Percentiles rank a stretch among this genome's conserved stretches.
phyloP scores from a whole-genome alignment of 805 yeast species.

The Saturnispora saitoi region DNA sequence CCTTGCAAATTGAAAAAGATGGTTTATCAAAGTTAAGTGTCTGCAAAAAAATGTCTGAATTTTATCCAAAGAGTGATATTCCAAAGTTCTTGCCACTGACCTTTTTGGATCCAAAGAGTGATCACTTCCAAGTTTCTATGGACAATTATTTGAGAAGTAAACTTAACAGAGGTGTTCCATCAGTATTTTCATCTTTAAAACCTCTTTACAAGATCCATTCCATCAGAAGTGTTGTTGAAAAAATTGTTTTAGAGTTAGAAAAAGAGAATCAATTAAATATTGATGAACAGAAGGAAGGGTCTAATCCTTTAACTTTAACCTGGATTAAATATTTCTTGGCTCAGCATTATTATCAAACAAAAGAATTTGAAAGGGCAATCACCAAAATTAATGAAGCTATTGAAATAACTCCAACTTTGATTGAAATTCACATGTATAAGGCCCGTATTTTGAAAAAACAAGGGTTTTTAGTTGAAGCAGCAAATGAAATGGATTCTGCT shows the following conservation, averaged over 20 bases:
- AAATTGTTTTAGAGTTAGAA: constrained; percentile 43
- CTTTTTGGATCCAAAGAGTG: constrained; percentile 44
- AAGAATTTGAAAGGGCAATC: constrained; percentile 46
- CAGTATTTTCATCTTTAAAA: constrained; percentile 79
- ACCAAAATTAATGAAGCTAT: constrained; percentile 54
- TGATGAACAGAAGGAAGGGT: constrained; percentile 15
- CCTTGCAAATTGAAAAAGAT: constrained; percentile 44
- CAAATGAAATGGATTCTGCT: constrained; percentile 58
- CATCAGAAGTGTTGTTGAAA: constrained; percentile 36
- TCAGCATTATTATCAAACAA: constrained; percentile 59
- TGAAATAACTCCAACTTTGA: constrained; percentile 70
- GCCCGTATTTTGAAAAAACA: constrained; percentile 72
- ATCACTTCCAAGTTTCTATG: constrained; percentile 36
- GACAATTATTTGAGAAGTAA: constrained; percentile 49
- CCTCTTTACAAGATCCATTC: constrained; percentile 53
- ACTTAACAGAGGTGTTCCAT: constrained; percentile 78
- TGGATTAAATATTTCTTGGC: constrained; percentile 78
- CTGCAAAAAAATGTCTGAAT: constrained; percentile 54
- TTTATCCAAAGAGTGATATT: constrained; percentile 80
- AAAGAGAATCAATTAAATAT: constrained; percentile 16
- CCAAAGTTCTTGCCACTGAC: constrained; percentile 72
- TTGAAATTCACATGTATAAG: constrained; percentile 71
- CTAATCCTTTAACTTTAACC: constrained; percentile 37
- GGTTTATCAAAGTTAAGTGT: constrained; percentile 48
- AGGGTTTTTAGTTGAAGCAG: constrained; percentile 56